phyloP scores from a whole-genome alignment of 2,329 filamentous ascomycete species.

The Colletotrichum cuscutae region DNA sequence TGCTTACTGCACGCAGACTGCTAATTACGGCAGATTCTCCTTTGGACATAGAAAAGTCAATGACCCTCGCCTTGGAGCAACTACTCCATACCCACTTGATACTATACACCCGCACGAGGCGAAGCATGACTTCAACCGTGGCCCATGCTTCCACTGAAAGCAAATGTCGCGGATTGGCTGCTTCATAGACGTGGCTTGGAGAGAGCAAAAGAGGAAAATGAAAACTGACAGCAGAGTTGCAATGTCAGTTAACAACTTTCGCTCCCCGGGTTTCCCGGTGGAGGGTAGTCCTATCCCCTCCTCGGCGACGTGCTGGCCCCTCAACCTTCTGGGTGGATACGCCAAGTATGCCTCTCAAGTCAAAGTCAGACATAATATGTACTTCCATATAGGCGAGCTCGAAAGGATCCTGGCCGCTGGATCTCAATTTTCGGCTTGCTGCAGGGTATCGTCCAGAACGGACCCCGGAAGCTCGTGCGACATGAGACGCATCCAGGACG shows the following conservation, averaged over 20 bases:
- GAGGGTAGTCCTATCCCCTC: constrained; percentile 2
- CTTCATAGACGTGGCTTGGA: constrained; percentile 27
- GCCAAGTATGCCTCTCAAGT: constrained; percentile 8
- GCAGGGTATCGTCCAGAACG: constrained; percentile 13
- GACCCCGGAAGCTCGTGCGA: constrained; percentile 19
- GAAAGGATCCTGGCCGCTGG: not conserved
- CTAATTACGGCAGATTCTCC: constrained; percentile 16
- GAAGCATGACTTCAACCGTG: constrained; percentile 3
- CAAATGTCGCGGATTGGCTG: constrained; percentile 12
- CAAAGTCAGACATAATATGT: not conserved
- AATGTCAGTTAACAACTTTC: constrained; percentile 1
- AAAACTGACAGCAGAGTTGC: constrained; percentile 17
- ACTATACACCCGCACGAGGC: constrained; percentile 12
- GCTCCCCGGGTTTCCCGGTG: constrained; percentile 17
- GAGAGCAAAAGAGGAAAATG: constrained; percentile 6
- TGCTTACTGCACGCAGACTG: constrained; percentile 19
- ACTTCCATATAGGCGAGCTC: not conserved
- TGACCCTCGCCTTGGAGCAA: not conserved
- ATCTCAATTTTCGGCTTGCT: constrained; percentile 10
- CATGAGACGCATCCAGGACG: constrained; percentile 15
- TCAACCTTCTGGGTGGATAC: constrained; percentile 20
- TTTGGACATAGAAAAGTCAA: not conserved
- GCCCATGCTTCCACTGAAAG: not conserved
- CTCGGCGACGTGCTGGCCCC: constrained; percentile 15
- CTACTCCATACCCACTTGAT: constrained; percentile 4